Conservation (phyloP, 2,329 filamentous ascomycete species). For the Beauveria sp. region DNA sequence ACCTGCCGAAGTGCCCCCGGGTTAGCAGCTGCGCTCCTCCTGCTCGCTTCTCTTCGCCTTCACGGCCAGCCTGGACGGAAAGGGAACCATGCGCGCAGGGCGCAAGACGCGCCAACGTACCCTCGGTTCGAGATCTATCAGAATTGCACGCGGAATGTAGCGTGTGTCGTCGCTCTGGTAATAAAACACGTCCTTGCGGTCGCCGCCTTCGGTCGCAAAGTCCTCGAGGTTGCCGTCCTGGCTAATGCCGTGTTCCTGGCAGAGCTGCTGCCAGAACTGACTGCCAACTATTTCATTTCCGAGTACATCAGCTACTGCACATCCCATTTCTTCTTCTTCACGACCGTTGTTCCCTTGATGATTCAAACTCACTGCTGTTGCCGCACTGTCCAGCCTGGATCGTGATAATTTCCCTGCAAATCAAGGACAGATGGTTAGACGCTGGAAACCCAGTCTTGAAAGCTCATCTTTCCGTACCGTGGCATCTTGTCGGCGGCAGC, state of each 20-base stretch:
- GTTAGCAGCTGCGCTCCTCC: not conserved
- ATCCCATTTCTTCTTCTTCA: not conserved
- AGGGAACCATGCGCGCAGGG: not conserved
- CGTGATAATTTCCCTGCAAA: conserved; percentile 88
- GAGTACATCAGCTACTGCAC: conserved; percentile 23
- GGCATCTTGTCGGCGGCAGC: conserved; percentile 17
- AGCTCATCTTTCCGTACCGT: conserved; percentile 14
- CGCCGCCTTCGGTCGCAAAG: conserved; percentile 94
- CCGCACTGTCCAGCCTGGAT: conserved; percentile 98
- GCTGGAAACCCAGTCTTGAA: not conserved
- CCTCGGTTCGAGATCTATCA: conserved; percentile 89
- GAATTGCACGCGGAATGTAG: conserved; percentile 92
- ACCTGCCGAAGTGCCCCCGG: conserved; percentile 39
- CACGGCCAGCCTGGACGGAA: not conserved
- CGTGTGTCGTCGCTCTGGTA: conserved; percentile 98
- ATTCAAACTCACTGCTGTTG: conserved; percentile 78
- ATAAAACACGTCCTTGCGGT: conserved; percentile 98
- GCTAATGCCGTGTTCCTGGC: conserved; percentile 95
- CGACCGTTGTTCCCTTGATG: not conserved
- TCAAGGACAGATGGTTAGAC: not conserved
- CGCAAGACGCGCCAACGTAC: conserved; percentile 33
- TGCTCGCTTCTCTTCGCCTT: not conserved
- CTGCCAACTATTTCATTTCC: conserved; percentile 67
- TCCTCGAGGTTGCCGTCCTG: conserved; percentile 96
- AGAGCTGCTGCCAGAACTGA: conserved; percentile 98